A percentile compares a stretch with the other conserved stretches of the same genome.
These are phyloP conservation scores for Cyclanthera cordifolia DNA, from an alignment of 306 rosid species.

Conservation along the genomic window DNA sequence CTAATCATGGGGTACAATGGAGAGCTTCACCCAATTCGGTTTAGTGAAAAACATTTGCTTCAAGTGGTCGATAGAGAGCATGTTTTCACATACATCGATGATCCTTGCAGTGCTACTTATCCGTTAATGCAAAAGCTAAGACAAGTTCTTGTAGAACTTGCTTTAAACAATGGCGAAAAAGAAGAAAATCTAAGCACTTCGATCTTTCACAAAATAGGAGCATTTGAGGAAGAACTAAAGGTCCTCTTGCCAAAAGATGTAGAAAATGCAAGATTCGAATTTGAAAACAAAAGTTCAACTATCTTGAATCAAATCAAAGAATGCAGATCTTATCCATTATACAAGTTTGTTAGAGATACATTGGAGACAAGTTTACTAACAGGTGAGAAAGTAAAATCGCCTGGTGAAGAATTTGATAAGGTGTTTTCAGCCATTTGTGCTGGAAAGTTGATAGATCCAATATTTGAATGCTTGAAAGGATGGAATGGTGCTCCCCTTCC, in stretches of 20 bases:
- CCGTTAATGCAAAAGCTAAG: conserved; percentile 75
- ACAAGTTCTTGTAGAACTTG: conserved; percentile 67
- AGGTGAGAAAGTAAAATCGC: conserved; percentile 64
- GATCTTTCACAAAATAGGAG: conserved; percentile 59
- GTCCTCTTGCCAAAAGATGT: conserved; percentile 61
- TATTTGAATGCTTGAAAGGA: conserved; percentile 57
- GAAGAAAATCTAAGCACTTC: conserved; percentile 46
- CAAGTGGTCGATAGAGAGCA: conserved; percentile 61
- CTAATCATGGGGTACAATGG: conserved; percentile 49
- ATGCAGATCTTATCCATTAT: conserved; percentile 77
- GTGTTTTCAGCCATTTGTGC: conserved; percentile 59
- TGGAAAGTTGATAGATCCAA: conserved; percentile 63
- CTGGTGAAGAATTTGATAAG: conserved; percentile 81
- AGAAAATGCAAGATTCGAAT: conserved; percentile 38
- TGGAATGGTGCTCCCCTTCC: conserved; percentile 97
- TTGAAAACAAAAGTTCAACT: conserved; percentile 48
- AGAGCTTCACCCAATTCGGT: conserved; percentile 72
- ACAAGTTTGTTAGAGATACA: conserved; percentile 61
- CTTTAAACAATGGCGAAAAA: conserved; percentile 47
- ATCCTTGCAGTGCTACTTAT: conserved; percentile 62
- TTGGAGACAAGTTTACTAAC: conserved; percentile 54
- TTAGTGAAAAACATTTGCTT: conserved; percentile 66
- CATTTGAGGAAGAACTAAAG: conserved; percentile 66
- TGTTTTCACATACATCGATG: conserved; percentile 58
- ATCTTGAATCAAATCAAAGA: conserved; percentile 48